A percentile compares a stretch with the other conserved stretches of the same genome.
These are phyloP conservation scores for Salvia splendens DNA, from an alignment of 257 asterid genomes.

Conservation along the genomic window DNA sequence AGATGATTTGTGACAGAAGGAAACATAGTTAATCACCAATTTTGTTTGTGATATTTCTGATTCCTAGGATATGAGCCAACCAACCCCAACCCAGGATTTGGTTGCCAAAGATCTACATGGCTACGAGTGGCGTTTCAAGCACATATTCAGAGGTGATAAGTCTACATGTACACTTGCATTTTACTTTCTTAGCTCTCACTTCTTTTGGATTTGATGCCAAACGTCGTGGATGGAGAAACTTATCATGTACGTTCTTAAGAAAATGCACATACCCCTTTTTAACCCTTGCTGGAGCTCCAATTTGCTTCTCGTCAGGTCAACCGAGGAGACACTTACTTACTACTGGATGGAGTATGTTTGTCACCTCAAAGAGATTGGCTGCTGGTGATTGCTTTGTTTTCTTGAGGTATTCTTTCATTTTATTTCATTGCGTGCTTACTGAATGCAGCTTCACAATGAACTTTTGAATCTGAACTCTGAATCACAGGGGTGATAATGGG, in stretches of 20 bases:
- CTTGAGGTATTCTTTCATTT: constrained; percentile 53
- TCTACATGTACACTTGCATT: neutral
- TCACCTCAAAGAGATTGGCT: constrained; percentile 71
- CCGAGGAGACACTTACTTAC: constrained; percentile 81
- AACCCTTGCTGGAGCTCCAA: neutral
- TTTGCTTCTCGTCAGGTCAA: constrained; percentile 54
- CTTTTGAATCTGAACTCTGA: constrained; percentile 2
- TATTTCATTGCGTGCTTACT: neutral
- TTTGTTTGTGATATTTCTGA: constrained; percentile 3
- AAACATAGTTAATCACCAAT: constrained; percentile 10
- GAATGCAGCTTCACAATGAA: neutral
- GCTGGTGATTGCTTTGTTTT: constrained; percentile 68
- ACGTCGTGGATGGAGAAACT: neutral
- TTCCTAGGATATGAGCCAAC: constrained; percentile 73
- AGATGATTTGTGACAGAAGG: neutral
- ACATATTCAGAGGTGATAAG: constrained; percentile 75
- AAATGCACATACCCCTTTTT: neutral
- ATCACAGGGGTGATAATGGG: constrained; percentile 60
- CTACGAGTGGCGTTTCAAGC: constrained; percentile 90
- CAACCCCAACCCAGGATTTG: constrained; percentile 82
- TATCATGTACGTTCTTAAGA: neutral
- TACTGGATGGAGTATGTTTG: constrained; percentile 88
- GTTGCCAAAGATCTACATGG: constrained; percentile 82
- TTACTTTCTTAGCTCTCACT: neutral
- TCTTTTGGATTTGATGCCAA: neutral